These are phyloP conservation scores for Hysterium pulicare DNA, from an alignment of 2,329 filamentous ascomycete genomes.

Conservation along the genomic window DNA sequence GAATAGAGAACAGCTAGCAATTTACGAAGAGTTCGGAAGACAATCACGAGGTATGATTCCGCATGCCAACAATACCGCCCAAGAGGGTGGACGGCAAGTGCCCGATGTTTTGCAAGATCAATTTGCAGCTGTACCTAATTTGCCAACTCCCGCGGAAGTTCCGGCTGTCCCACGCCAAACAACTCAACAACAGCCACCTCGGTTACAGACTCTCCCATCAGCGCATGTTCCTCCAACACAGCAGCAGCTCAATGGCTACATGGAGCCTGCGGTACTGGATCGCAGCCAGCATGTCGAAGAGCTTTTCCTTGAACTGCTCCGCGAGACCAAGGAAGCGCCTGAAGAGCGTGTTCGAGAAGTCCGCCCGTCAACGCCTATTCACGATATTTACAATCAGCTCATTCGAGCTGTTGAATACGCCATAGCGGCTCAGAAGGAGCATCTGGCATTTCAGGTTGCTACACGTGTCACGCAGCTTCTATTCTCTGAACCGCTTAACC, in stretches of 20 bases:
- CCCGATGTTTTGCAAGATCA: conserved; percentile 62
- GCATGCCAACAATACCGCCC: conserved; percentile 54
- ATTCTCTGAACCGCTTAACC: conserved; percentile 52
- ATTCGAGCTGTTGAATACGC: conserved; percentile 52
- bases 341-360: conserved; percentile 59
- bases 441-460: conserved; percentile 54
- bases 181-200: conserved; percentile 48
- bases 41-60: conserved; percentile 66
- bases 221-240: conserved; percentile 37
- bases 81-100: conserved; percentile 58
- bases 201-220: conserved; percentile 36
- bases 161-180: conserved; percentile 59
- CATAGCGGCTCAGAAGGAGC: conserved; percentile 51
- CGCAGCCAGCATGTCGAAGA: conserved; percentile 48
- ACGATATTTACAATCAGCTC: conserved; percentile 57
- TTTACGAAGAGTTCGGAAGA: conserved; percentile 93
- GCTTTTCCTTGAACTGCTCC: conserved; percentile 56
- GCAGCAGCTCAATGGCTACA: conserved; percentile 59
- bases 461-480: conserved; percentile 56
- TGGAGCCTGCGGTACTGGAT: conserved; percentile 41
- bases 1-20: conserved; percentile 87
- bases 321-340: conserved; percentile 52
- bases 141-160: conserved; percentile 61
- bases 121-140: conserved; percentile 57
- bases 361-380: conserved; percentile 51